Percentiles rank a stretch among this genome's conserved stretches.
Conservation (phyloP, 768 basidiomycete genomes). For the Xerocomus brunneocitrinus region DNA sequence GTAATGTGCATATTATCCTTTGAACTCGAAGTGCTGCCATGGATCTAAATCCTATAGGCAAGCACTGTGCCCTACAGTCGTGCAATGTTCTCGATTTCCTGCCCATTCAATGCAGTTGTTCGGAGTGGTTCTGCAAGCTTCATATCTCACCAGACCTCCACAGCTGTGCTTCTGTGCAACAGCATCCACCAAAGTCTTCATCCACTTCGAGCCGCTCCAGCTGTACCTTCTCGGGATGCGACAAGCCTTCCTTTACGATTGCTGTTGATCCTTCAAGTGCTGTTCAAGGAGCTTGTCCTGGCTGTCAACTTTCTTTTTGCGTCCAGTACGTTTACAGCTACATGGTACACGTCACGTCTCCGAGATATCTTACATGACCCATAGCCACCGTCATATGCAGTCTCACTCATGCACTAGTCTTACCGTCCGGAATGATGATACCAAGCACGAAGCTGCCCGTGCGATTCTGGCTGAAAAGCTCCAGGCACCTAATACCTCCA, state of each 20-base stretch:
- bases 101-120: slow-evolving; percentile 67
- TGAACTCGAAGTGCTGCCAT: slow-evolving; percentile 14
- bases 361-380: slow-evolving; percentile 7
- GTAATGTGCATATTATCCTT: slow-evolving; percentile 1
- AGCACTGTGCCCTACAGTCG: slow-evolving; percentile 54
- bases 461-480: slow-evolving; percentile 54
- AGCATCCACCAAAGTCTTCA: not conserved
- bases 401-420: slow-evolving; percentile 51
- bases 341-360: not conserved
- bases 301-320: slow-evolving; percentile 60
- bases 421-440: slow-evolving; percentile 5
- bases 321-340: slow-evolving; percentile 42
- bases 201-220: slow-evolving; percentile 34
- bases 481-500: slow-evolving; percentile 17
- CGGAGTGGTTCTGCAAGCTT: slow-evolving; percentile 53
- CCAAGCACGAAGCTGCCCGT: slow-evolving; percentile 46
- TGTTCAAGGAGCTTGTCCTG: slow-evolving; percentile 39
- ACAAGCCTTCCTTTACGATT: slow-evolving; percentile 48
- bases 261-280: slow-evolving; percentile 7
- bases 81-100: slow-evolving; percentile 72
- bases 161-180: slow-evolving; percentile 37
- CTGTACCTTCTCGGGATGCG: slow-evolving; percentile 51
- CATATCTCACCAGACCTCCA: slow-evolving; percentile 64
- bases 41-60: slow-evolving; percentile 53
- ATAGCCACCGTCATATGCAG: slow-evolving; percentile 63